Evolutionary conservation across 75 land plant genomes (phyloP), one percentile per base, ranked within the genome.

Genomic region (Cryptomeria japonica): DNA sequence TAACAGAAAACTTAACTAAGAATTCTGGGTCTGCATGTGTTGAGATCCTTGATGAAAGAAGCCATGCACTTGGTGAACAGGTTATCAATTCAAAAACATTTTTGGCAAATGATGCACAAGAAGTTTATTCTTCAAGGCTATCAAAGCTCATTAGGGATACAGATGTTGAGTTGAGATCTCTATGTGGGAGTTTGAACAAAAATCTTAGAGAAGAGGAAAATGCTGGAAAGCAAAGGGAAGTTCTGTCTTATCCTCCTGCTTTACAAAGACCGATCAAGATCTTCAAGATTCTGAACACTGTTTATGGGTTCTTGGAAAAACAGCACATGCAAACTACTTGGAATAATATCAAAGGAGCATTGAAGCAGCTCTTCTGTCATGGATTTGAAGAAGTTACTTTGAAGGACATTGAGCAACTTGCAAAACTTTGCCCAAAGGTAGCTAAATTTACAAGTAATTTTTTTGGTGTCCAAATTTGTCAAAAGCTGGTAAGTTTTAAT

Each of bases 391-490:
- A 85, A 51, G 37, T 93, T 58, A 86, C 41, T 46, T 84, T 93
- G 18, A 70, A 87, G 51, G 97, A 94, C 58, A 84, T 98, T 56
- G 92, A 96, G 87, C 83, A 87, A 56, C 92, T 98, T 73, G 92
- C 95, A 28, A 76, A 87, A 87, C 88, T 98, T 85, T 97, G 91
- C 89, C 98, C 99, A 34, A 93, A 95, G 96, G 99, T 95, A 87
- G 75, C 85, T 16, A 46, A 87, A 36, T 6, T 8, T 6, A 36
- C 12, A 1, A 32, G 53, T 51, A 51, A 12, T 12, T 51, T 51
- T 51, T 51, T 51, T 51, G 14, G 13, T 51, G 53, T 51, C 13
- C 53, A 32, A 73, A 73, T 73, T 73, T 73, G 14, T 12, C 9
- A 73, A 31, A 73, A 31, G 13, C 36, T 73, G 19, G 12, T 73